A percentile compares a stretch with the other conserved stretches of the same genome.
Conservation (phyloP, 306 rosid genomes). For the Quercus robur region DNA sequence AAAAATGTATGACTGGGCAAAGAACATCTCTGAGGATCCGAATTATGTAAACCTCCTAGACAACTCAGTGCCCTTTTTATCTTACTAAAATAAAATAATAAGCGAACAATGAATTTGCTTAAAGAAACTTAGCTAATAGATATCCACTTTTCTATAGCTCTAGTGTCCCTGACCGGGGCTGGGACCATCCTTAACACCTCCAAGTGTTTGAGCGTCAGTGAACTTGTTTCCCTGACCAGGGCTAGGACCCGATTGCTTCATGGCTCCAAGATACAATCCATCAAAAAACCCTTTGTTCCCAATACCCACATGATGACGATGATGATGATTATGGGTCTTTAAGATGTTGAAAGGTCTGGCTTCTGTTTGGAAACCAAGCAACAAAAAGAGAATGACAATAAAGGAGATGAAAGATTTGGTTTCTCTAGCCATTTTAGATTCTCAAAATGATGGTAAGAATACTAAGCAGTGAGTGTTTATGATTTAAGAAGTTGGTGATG, state of each 20-base stretch:
- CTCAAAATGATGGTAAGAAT: background rate
- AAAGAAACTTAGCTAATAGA: too few relatives aligned
- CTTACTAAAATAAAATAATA: too few relatives aligned
- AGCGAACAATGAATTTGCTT: too few relatives aligned
- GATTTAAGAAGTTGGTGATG: too few relatives aligned
- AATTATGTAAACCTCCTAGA: too few relatives aligned
- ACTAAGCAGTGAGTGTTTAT: background rate
- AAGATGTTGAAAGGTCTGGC: conserved; percentile 12
- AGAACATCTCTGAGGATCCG: too few relatives aligned
- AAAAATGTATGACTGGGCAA: too few relatives aligned
- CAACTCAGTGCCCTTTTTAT: too few relatives aligned
- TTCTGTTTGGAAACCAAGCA: background rate
- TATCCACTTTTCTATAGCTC: background rate
- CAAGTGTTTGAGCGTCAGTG: background rate
- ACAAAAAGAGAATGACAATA: background rate
- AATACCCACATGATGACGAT: background rate
- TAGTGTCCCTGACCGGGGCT: conserved; percentile 20
- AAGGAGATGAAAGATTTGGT: background rate
- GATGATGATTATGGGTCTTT: background rate
- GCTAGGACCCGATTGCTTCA: conserved; percentile 18
- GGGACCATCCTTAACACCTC: background rate
- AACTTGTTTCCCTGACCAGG: background rate
- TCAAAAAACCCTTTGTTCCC: background rate
- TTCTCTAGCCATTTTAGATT: background rate
- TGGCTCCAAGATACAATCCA: conserved; percentile 10